Base-by-base conservation (phyloP, 306 rosid genomes). In the Trifolium subterraneum region DNA sequence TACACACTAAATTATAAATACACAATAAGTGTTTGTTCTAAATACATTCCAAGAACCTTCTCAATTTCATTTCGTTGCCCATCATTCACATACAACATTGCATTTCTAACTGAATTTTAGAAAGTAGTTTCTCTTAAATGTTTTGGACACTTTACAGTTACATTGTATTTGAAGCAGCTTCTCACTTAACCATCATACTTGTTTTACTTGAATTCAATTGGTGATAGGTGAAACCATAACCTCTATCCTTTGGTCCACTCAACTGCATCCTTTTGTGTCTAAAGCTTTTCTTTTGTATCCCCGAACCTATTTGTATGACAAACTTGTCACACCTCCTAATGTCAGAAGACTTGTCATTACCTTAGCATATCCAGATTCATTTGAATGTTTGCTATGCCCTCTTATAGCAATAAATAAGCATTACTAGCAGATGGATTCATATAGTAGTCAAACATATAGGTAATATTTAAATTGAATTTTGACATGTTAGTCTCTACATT, bases 151-250 rank as follows among this genome's bases (percentile, higher is more conserved):
- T 38, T 15, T 5, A 56, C 7, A 3, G 25, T 59, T 10, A 10
- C 62, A 63, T 74, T 9, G 42, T 8, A 51, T 35, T 74, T 35
- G 38, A 14, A 20, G 64, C 71, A 14, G 20, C 55, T 48, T n/a
- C 22, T 20, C 4, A 48, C 10, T n/a, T 48, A 2, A 20, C 55
- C 55, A n/a, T 48, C 55, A 1, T 48, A 48, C 22, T 48, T 48
- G 22, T 48, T 48, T 20, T n/a, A 2, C 38, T 64, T 75, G 31
- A 33, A 23, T 51, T 31, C 65, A 22, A 35, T 29, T 31, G 54
- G 1, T 51, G 35, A 52, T 11, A 7, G 36, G 2, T 50, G 42
- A 48, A 11, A 11, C 25, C 42, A 64, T 75, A 36, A 52, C 18
- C 44, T 39, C 64, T 64, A 41, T 54, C 47, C 58, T 50, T 38